Percentiles rank a stretch among this genome's conserved stretches.
Evolutionary conservation across 495 filamentous ascomycete genomes (phyloP).

Genomic region (Usnea hakonensis): DNA sequence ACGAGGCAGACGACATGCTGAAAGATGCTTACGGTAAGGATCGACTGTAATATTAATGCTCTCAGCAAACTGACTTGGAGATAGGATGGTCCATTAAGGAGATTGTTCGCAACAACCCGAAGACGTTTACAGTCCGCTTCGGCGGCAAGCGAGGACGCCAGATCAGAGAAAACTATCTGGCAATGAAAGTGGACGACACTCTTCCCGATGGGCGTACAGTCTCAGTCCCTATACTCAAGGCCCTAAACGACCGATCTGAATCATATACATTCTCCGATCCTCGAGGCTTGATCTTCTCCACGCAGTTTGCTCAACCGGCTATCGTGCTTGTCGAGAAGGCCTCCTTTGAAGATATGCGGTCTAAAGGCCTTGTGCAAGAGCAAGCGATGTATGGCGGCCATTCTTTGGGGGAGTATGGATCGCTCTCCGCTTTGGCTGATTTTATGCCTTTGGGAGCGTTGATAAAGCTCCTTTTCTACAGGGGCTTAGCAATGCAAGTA

Average conservation of each 20-base stretch:
- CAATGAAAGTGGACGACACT: conserved; percentile 22
- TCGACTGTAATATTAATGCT: neutral
- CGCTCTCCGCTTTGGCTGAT: conserved; percentile 27
- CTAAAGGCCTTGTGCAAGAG: conserved; percentile 27
- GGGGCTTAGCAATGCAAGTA: conserved; percentile 37
- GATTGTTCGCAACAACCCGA: conserved; percentile 36
- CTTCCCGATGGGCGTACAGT: conserved; percentile 16
- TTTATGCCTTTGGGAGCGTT: conserved; percentile 28
- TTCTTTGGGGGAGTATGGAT: conserved; percentile 38
- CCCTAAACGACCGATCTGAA: conserved; percentile 22
- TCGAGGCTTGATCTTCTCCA: conserved; percentile 32
- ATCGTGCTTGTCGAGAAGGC: conserved; percentile 35
- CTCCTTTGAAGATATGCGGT: conserved; percentile 28
- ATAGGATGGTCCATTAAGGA: conserved; percentile 35
- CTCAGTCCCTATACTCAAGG: conserved; percentile 21
- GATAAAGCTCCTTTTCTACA: conserved; percentile 34
- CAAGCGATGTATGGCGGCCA: conserved; percentile 34
- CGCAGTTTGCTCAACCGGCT: conserved; percentile 39
- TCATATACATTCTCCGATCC: conserved; percentile 32
- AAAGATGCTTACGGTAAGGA: conserved; percentile 32
- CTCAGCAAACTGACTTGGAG: neutral
- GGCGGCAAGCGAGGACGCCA: conserved; percentile 31
- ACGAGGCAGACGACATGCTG: conserved; percentile 32
- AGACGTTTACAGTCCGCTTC: conserved; percentile 36
- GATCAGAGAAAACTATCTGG: conserved; percentile 35